A percentile compares a stretch with the other conserved stretches of the same genome.
Conservation (phyloP, 2,329 filamentous ascomycete genomes). For the Colletotrichum nymphaeae region DNA sequence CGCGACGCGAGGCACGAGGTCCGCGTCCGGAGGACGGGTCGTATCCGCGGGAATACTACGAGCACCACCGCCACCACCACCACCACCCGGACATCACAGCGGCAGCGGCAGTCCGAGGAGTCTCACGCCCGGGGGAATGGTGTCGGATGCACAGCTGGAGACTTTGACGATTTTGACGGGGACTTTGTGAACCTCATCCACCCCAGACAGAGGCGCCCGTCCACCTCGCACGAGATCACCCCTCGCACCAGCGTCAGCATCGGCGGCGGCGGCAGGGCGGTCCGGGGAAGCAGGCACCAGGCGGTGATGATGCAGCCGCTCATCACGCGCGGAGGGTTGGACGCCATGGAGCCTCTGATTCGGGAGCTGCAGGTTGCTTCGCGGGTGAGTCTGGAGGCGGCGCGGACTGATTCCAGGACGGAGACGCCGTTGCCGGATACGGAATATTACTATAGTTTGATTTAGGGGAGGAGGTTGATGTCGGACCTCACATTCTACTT, state of each 20-base stretch:
- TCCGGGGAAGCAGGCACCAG: background rate
- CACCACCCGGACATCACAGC: background rate
- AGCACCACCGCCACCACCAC: background rate
- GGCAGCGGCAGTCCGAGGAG: conserved; percentile 13
- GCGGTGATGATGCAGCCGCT: conserved; percentile 7
- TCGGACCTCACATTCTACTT: background rate
- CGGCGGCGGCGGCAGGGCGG: background rate
- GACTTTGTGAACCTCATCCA: background rate
- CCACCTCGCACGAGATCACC: conserved; percentile 12
- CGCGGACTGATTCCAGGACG: conserved; percentile 3
- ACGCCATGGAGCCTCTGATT: conserved; percentile 57
- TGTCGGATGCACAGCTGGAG: background rate
- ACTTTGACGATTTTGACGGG: conserved; percentile 12
- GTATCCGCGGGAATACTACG: background rate
- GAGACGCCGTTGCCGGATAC: conserved; percentile 9
- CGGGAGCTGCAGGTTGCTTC: conserved; percentile 48
- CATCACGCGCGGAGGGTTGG: conserved; percentile 43
- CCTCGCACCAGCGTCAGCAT: background rate
- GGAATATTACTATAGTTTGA: conserved; percentile 22
- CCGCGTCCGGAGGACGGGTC: conserved; percentile 8
- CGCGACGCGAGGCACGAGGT: conserved; percentile 16
- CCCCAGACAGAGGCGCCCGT: conserved; percentile 3
- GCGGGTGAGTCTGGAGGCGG: conserved; percentile 32
- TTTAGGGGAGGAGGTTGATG: background rate
- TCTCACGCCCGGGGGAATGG: background rate